Evolutionary conservation across 2,329 filamentous ascomycete species (phyloP).

Genomic region (Purpureocillium takamizusanense): DNA sequence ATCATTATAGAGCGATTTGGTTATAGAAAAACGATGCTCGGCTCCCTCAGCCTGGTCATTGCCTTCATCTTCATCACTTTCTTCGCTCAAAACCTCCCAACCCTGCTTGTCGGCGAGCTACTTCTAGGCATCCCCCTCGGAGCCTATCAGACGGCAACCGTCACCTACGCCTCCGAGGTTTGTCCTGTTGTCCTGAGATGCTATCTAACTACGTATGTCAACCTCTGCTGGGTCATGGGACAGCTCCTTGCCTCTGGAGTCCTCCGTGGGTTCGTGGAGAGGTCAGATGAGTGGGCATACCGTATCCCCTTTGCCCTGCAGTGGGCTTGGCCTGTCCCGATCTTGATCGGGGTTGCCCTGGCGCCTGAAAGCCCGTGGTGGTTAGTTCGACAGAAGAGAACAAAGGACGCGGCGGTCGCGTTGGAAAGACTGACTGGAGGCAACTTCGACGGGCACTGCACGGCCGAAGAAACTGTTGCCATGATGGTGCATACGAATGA

Average conservation of each 20-base stretch:
- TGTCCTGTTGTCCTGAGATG: constrained; percentile 20
- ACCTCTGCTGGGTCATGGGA: constrained; percentile 33
- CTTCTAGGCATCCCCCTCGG: constrained; percentile 31
- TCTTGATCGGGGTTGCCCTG: constrained; percentile 25
- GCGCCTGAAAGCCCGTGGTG: constrained; percentile 31
- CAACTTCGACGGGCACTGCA: constrained; percentile 4
- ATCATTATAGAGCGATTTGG: constrained; percentile 29
- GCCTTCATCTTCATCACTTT: constrained; percentile 32
- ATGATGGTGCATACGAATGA: constrained; percentile 31
- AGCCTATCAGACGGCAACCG: constrained; percentile 27
- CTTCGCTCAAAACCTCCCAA: constrained; percentile 24
- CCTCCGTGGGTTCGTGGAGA: constrained; percentile 22
- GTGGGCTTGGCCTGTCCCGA: constrained; percentile 32
- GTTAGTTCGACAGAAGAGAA: constrained; percentile 27
- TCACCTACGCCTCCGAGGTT: constrained; percentile 32
- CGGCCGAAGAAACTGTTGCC: constrained; percentile 19
- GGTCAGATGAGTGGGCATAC: constrained; percentile 29
- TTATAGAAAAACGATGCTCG: constrained; percentile 30
- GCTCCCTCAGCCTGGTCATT: constrained; percentile 22
- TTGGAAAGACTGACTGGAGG: constrained; percentile 11
- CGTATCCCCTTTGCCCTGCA: constrained; percentile 34
- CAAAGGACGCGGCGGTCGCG: constrained; percentile 12
- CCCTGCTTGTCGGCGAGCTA: constrained; percentile 28
- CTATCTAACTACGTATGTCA: constrained; percentile 29
- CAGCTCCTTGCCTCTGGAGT: constrained; percentile 31